These are phyloP conservation scores for Cryptococcus sp. DNA, from an alignment of 1,284 basidiomycete species.

Conservation along the genomic window DNA sequence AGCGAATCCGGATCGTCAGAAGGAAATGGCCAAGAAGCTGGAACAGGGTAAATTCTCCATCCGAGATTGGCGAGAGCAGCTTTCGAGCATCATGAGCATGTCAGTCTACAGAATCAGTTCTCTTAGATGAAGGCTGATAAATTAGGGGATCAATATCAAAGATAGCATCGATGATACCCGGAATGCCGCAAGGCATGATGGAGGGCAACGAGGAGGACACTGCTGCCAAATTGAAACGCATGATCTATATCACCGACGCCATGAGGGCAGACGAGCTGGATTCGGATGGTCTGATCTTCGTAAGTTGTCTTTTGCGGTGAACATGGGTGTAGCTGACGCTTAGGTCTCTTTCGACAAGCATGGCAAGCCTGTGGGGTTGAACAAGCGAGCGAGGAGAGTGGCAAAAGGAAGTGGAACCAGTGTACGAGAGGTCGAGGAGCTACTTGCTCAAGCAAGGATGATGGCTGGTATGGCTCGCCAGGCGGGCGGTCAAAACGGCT, in stretches of 20 bases:
- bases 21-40: constrained; percentile 96
- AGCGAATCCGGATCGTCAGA: constrained; percentile 91
- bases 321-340: neutral
- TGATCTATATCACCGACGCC: constrained; percentile 98
- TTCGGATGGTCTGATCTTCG: constrained; percentile 87
- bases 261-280: constrained; percentile 93
- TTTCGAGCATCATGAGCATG: constrained; percentile 98
- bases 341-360: constrained; percentile 64
- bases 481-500: constrained; percentile 93
- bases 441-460: constrained; percentile 91
- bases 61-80: constrained; percentile 95
- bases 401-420: constrained; percentile 93
- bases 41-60: constrained; percentile 95
- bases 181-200: constrained; percentile 82
- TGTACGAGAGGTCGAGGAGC: constrained; percentile 92
- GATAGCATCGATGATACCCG: constrained; percentile 98
- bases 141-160: constrained; percentile 97
- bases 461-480: constrained; percentile 97
- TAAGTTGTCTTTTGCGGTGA: constrained; percentile 43
- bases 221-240: constrained; percentile 78
- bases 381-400: constrained; percentile 80
- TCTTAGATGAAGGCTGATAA: too few relatives aligned
- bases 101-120: too few relatives aligned
- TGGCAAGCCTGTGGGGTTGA: constrained; percentile 72
- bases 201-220: constrained; percentile 90